A percentile compares a stretch with the other conserved stretches of the same genome.
Conservation (phyloP, 2,329 filamentous ascomycete genomes). For the Colletotrichum sp. region DNA sequence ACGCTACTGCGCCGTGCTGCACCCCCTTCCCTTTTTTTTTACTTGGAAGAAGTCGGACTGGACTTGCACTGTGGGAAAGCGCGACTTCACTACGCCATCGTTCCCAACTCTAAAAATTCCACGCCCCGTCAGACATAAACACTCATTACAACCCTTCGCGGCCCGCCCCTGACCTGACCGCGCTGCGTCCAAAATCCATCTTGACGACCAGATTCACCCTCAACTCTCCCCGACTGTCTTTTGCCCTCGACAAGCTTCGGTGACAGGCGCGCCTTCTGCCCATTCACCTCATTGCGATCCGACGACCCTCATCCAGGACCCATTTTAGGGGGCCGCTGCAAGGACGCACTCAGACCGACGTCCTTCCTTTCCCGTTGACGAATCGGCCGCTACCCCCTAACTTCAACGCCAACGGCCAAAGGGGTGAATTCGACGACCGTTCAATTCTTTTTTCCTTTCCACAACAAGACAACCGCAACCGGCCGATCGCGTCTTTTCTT, state of each 20-base stretch:
- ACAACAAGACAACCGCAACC: conserved; percentile 11
- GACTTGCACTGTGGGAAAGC: conserved; percentile 9
- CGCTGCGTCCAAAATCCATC: conserved; percentile 2
- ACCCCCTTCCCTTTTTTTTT: not conserved
- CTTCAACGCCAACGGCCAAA: conserved; percentile 19
- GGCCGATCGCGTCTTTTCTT: conserved; percentile 2
- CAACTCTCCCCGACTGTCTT: not conserved
- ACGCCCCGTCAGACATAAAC: conserved; percentile 20
- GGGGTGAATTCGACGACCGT: conserved; percentile 11
- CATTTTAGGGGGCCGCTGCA: not conserved
- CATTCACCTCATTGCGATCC: not conserved
- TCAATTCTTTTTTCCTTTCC: not conserved
- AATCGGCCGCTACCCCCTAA: conserved; percentile 18
- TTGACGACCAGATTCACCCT: conserved; percentile 3
- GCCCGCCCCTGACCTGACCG: conserved; percentile 13
- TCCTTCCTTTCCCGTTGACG: conserved; percentile 10
- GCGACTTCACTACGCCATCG: conserved; percentile 20
- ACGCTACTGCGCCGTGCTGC: not conserved
- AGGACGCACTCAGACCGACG: not conserved
- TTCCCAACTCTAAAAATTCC: conserved; percentile 23
- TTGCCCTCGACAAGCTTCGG: not conserved
- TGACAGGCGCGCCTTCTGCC: not conserved
- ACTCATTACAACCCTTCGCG: conserved; percentile 17
- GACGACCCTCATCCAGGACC: not conserved
- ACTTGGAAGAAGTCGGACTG: not conserved